A percentile compares a stretch with the other conserved stretches of the same genome.
These are phyloP conservation scores for Calonectria pseudoturangicola DNA, from an alignment of 2,329 filamentous ascomycete genomes.

Conservation along the genomic window DNA sequence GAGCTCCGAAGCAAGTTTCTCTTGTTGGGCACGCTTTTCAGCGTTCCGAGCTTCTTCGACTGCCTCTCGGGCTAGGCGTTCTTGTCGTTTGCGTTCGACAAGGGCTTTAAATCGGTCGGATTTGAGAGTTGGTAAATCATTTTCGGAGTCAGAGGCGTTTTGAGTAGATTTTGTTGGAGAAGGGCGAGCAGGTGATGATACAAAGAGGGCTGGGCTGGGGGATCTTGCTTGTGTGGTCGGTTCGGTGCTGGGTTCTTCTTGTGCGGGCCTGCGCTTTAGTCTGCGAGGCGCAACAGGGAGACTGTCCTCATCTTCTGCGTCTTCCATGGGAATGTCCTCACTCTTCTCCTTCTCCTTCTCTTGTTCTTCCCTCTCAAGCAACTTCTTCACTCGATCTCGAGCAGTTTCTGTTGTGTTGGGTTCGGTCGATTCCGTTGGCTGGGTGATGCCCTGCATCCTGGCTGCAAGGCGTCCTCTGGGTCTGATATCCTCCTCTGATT, in stretches of 20 bases:
- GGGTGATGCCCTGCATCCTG: conserved; percentile 71
- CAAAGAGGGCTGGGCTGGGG: conserved; percentile 71
- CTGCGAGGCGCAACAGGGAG: conserved; percentile 65
- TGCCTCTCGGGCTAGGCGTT: conserved; percentile 80
- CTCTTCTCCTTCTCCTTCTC: conserved; percentile 54
- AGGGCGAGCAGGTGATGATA: conserved; percentile 68
- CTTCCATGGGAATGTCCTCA: conserved; percentile 53
- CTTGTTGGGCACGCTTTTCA: conserved; percentile 63
- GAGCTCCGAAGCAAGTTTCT: conserved; percentile 60
- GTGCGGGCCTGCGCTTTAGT: conserved; percentile 59
- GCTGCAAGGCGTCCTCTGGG: conserved; percentile 80
- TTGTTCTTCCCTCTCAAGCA: conserved; percentile 60
- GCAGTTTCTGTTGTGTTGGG: conserved; percentile 56
- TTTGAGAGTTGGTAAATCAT: conserved; percentile 67
- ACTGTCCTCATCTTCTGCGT: conserved; percentile 64
- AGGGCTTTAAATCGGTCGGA: conserved; percentile 82
- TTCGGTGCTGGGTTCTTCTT: conserved; percentile 59
- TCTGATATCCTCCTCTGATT: conserved; percentile 61
- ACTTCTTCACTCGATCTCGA: conserved; percentile 65
- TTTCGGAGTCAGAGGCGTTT: conserved; percentile 65
- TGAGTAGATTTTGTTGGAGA: conserved; percentile 56
- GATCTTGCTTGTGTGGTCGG: conserved; percentile 49
- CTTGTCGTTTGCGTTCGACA: conserved; percentile 82
- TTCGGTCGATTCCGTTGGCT: conserved; percentile 43
- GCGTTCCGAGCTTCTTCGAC: conserved; percentile 70